Conservation (phyloP, 2,329 filamentous ascomycete species). For the Monilinia aucupariae region DNA sequence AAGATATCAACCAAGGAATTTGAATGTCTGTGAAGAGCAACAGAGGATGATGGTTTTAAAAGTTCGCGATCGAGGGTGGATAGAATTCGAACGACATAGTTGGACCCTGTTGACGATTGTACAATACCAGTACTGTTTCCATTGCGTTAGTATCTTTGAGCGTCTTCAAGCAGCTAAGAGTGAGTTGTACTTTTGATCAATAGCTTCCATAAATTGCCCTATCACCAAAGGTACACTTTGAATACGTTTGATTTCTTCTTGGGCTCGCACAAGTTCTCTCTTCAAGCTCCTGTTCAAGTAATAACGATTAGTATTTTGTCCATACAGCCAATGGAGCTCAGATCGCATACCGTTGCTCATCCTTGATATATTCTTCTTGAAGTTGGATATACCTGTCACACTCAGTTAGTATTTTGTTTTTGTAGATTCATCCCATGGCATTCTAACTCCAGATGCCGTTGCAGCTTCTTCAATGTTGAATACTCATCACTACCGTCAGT, state of each 20-base stretch:
- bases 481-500: conserved; percentile 88
- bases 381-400: conserved; percentile 76
- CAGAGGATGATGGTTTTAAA: conserved; percentile 95
- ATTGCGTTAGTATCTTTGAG: conserved; percentile 21
- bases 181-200: conserved; percentile 83
- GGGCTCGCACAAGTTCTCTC: conserved; percentile 90
- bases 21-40: conserved; percentile 95
- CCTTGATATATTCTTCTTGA: conserved; percentile 99
- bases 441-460: conserved; percentile 88
- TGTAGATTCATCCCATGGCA: background rate
- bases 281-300: conserved; percentile 69
- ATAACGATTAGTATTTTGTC: conserved; percentile 1
- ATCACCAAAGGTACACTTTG: conserved; percentile 97
- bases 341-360: conserved; percentile 76
- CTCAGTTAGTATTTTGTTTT: conserved; percentile 28
- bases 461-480: conserved; percentile 89
- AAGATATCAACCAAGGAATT: conserved; percentile 98
- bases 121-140: conserved; percentile 82
- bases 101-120: conserved; percentile 95
- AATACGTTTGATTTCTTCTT: conserved; percentile 99
- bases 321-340: background rate
- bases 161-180: background rate
- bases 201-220: conserved; percentile 99
- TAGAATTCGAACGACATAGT: conserved; percentile 97
- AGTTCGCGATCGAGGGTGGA: conserved; percentile 97